Evolutionary conservation across 768 basidiomycete species (phyloP), one percentile per base, ranked within the genome.

Genomic region (Suillus sp.): DNA sequence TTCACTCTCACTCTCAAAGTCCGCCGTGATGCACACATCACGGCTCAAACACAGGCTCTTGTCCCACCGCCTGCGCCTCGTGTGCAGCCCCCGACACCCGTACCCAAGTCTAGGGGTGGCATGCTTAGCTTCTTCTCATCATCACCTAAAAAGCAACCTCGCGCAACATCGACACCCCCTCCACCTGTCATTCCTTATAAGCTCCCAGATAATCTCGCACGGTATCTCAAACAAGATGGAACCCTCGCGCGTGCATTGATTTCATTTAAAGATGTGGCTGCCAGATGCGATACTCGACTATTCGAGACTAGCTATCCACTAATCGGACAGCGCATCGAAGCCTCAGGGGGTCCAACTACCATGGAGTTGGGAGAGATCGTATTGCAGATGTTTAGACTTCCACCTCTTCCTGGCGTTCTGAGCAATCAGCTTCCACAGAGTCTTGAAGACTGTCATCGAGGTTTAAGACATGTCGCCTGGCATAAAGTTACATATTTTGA

Each of bases 401-500:
- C 96, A 0, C 86, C 95, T 3, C 75, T 98, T 53, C 91, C 93
- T n/a, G 93, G 94, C 20, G 79, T 97, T 25, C 77, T 86, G 40
- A 82, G 86, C 22, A 86, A 89, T 50, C 84, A 93, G 65, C 80
- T 98, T 22, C 96, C 96, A 16, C 91, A 95, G 74, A 95, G 93
- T 70, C 79, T 98, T 68, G 96, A 98, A 61, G 96, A 98, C 70
- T 96, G 93, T 69, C 84, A 90, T 68, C 86, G 92, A 16, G 96
- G 96, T 1, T 79, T 99, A 66, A 81, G 93, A 64, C 91, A 96
- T 69, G 88, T 94, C 62, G 89, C 90, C 42, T 97, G 95, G 95
- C 95, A 96, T 71, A 95, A 96, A 78, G 85, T 90, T 67, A 93
- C 94, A 25, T 96, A 96, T 76, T 93, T 92, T 76, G 92, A 97